Evolutionary conservation across 768 basidiomycete genomes (phyloP).

Genomic region (Mycena filopes): DNA sequence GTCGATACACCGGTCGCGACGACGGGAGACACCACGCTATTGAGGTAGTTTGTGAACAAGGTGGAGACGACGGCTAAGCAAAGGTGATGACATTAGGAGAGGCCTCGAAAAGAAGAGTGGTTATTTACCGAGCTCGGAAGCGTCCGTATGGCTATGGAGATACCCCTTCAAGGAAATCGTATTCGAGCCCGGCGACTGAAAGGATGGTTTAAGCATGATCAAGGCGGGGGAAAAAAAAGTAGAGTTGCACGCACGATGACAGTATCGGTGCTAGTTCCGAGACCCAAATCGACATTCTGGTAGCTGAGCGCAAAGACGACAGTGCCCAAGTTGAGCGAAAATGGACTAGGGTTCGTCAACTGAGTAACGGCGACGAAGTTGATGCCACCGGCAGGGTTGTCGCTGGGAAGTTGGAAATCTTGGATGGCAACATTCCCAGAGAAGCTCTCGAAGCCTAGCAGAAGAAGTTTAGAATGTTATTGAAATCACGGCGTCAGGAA

Average conservation of each 20-base stretch:
- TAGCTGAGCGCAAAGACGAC: slow-evolving; percentile 72
- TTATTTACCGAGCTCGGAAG: slow-evolving; percentile 31
- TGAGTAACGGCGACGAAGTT: slow-evolving; percentile 67
- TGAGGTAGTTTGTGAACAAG: slow-evolving; percentile 79
- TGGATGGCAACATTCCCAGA: slow-evolving; percentile 62
- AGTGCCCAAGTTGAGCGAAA: slow-evolving; percentile 75
- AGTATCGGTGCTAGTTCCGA: slow-evolving; percentile 62
- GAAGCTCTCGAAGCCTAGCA: slow-evolving; percentile 71
- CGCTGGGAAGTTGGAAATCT: slow-evolving; percentile 73
- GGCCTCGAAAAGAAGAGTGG: not conserved
- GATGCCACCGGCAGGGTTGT: slow-evolving; percentile 75
- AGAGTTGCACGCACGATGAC: slow-evolving; percentile 55
- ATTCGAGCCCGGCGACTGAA: slow-evolving; percentile 64
- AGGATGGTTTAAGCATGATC: slow-evolving; percentile 7
- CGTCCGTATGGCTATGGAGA: slow-evolving; percentile 62
- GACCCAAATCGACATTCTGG: slow-evolving; percentile 64
- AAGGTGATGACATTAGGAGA: slow-evolving; percentile 45
- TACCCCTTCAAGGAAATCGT: slow-evolving; percentile 67
- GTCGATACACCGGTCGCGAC: slow-evolving; percentile 70
- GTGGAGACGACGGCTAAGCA: slow-evolving; percentile 63
- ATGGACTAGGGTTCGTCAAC: slow-evolving; percentile 72
- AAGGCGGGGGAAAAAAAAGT: too few species aligned
- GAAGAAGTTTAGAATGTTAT: slow-evolving; percentile 7
- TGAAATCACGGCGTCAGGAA: not conserved
- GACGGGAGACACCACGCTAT: slow-evolving; percentile 67